Base-by-base conservation (phyloP, 164 flowering plant genomes). In the Vitis cinerea region DNA sequence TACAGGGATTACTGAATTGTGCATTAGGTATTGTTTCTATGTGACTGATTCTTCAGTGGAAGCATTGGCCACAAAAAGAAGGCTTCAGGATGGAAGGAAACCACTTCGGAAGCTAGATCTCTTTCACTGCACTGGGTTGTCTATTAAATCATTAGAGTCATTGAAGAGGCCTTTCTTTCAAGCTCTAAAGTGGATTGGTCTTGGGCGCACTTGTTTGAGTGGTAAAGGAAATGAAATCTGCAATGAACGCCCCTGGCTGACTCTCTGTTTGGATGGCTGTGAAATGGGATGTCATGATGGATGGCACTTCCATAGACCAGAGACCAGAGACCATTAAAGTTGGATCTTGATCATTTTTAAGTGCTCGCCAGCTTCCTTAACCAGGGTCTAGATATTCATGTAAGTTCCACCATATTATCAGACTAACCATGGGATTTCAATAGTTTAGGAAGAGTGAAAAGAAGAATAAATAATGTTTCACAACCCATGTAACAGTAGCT, bases 241-340 rank as follows among this genome's bases (percentile, higher is more conserved):
- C 16, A 8, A 17, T 17, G 61, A 62, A 50, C 67, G 83, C 19
- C 82, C 82, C 7, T 77, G 83, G 82, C 71, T 85, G 68, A 81
- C 77, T 4, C 2, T 83, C 8, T 85, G 88, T 64, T 63, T 68
- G 55, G 80, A 69, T 50, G 88, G 83, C 52, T 85, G 86, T 63
- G 85, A 85, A 73, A 68, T 85, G 74, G 85, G 86, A 50, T 85
- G 84, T 55, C 73, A 69, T 50, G 82, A 78, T 71, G 86, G 83
- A 10, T 85, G 88, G 81, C 74, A 77, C 7, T 79, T 59, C 50
- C 84, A 79, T 57, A 54, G 15, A 52, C 55, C 56, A 17, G 50
- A 17, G 44, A 6, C 44, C 44, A 31, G 4, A 3, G 44, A 37
- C 44, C 7, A 37, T 37, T 37, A 3, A 37, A 37, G 44, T 3